A percentile compares a stretch with the other conserved stretches of the same genome.
These are phyloP conservation scores for Cryphonectria radicalis DNA, from an alignment of 2,329 filamentous ascomycete species.

Conservation along the genomic window DNA sequence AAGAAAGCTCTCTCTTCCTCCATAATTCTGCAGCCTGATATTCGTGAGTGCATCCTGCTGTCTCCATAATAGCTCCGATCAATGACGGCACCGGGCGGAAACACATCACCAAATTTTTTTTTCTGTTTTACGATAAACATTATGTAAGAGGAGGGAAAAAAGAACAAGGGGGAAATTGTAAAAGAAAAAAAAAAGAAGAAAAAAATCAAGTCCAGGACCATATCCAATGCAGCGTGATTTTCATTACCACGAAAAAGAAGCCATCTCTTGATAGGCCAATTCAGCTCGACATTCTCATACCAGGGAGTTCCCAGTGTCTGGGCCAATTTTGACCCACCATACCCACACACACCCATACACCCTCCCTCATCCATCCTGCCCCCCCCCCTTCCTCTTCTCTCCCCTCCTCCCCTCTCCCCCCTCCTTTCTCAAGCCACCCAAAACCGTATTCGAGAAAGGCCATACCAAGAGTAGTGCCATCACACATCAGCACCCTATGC, in stretches of 20 bases:
- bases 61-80: background rate
- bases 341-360: conserved; percentile 1
- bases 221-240: background rate
- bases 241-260: background rate
- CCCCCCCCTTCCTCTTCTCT: too few species aligned
- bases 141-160: background rate
- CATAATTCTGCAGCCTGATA: background rate
- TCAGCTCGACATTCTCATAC: background rate
- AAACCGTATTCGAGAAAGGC: background rate
- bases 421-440: background rate
- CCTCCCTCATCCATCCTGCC: background rate
- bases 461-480: conserved; percentile 5
- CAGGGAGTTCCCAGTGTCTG: conserved; percentile 1
- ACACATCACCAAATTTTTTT: background rate
- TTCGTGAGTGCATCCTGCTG: background rate
- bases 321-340: background rate
- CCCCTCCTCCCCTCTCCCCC: too few species aligned
- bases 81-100: background rate
- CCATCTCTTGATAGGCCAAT: conserved; percentile 7
- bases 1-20: background rate
- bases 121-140: background rate
- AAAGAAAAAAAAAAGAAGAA: background rate
- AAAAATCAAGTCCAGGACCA: background rate
- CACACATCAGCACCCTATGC: background rate
- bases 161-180: background rate